Conservation (phyloP, 148 eudicot genomes). For the Amaranthus cruentus region DNA sequence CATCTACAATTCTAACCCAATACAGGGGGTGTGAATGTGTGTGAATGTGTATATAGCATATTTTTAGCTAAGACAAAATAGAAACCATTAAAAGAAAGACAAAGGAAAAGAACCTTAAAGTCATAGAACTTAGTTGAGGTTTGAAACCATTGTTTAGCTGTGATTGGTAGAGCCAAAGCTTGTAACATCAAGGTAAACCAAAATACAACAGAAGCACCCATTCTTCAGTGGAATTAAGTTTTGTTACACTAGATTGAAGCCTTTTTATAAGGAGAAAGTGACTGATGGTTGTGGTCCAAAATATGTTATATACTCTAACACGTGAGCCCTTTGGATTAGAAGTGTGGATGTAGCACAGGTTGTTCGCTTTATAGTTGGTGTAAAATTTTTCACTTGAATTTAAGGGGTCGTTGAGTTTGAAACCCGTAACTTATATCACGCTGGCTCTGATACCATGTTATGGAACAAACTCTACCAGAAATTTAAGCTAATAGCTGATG, state of each 20-base stretch:
- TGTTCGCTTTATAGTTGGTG: no score
- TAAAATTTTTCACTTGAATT: no score
- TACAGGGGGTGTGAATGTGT: neutral
- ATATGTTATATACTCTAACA: no score
- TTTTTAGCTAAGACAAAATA: neutral
- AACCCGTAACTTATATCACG: no score
- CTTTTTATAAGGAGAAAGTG: constrained; percentile 11
- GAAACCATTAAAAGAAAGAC: neutral
- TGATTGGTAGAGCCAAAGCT: constrained; percentile 10
- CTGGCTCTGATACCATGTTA: no score
- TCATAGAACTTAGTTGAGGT: constrained; percentile 44
- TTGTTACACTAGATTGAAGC: neutral
- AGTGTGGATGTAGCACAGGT: no score
- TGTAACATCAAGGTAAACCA: constrained; percentile 10
- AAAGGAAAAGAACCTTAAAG: constrained; percentile 35
- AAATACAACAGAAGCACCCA: constrained; percentile 6
- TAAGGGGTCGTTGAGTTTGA: no score
- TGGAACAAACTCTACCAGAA: no score
- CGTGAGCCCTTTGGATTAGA: no score
- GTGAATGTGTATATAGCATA: neutral
- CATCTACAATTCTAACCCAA: no score
- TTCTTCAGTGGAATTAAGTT: neutral
- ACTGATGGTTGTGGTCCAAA: no score
- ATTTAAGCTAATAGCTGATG: no score
- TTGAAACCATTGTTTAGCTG: constrained; percentile 5